Conservation (phyloP, 176 grass and related monocot genomes). For the Melocanna baccifera region DNA sequence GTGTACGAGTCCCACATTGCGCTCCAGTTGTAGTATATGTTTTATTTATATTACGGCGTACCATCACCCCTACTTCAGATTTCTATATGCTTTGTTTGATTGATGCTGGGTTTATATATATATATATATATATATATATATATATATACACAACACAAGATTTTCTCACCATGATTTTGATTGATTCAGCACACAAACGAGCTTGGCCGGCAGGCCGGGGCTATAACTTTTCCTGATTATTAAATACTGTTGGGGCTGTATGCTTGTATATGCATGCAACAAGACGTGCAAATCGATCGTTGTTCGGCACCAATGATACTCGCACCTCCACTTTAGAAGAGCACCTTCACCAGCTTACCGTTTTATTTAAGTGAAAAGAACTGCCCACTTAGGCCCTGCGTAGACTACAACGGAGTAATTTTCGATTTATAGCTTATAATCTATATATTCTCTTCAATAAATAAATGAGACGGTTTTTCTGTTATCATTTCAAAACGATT, state of each 20-base stretch:
- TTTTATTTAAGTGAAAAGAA: not conserved
- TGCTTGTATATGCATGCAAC: too few relatives aligned
- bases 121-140: not conserved
- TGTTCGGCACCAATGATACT: not conserved
- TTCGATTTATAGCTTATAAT: too few relatives aligned
- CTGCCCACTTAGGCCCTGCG: not conserved
- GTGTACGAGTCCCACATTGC: not conserved
- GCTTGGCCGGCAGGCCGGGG: too few relatives aligned
- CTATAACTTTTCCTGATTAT: not conserved
- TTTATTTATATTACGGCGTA: not conserved
- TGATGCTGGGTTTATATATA: not conserved
- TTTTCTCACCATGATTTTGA: not conserved
- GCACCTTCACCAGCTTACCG: not conserved
- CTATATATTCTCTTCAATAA: too few relatives aligned
- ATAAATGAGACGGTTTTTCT: too few relatives aligned
- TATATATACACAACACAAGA: too few relatives aligned
- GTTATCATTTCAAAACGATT: too few relatives aligned
- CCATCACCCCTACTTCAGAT: not conserved
- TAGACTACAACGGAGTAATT: too few relatives aligned
- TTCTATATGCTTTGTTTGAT: not conserved
- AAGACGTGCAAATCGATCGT: not conserved
- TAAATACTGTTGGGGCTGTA: too few relatives aligned
- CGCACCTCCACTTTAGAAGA: not conserved
- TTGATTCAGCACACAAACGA: not conserved
- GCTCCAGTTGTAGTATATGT: not conserved